A percentile compares a stretch with the other conserved stretches of the same genome.
Evolutionary conservation across 768 basidiomycete genomes (phyloP).

Genomic region (Pholiota conissans): DNA sequence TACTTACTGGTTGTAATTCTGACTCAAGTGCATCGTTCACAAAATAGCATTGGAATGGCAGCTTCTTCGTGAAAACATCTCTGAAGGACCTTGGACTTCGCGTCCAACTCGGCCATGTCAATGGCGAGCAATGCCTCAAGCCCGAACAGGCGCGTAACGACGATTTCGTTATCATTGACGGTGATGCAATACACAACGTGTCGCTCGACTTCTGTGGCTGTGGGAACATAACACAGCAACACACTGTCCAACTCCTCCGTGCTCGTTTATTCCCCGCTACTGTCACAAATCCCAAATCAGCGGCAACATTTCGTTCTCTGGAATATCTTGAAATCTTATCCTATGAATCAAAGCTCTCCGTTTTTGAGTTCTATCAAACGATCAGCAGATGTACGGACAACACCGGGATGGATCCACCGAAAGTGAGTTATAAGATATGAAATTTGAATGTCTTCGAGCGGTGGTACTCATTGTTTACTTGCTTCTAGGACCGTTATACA

Average conservation of each 20-base stretch:
- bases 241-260: conserved; percentile 31
- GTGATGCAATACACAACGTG: conserved; percentile 25
- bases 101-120: background rate
- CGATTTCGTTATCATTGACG: conserved; percentile 24
- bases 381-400: conserved; percentile 30
- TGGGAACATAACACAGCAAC: background rate
- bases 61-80: background rate
- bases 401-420: conserved; percentile 15
- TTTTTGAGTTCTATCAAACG: conserved; percentile 30
- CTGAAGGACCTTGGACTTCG: background rate
- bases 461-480: no score
- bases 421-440: no score
- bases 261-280: conserved; percentile 30
- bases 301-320: conserved; percentile 28
- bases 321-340: conserved; percentile 30
- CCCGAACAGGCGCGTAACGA: background rate
- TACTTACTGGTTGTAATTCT: no score
- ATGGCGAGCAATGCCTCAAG: background rate
- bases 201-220: conserved; percentile 31
- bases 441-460: no score
- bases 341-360: conserved; percentile 30
- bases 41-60: background rate
- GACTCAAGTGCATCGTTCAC: no score
- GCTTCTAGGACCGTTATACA: conserved; percentile 5
- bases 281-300: conserved; percentile 22